Evolutionary conservation across 371 early-diverging fungal species (phyloP), one percentile per base, ranked within the genome.

Genomic region (Lichtheimia hyalospora): DNA sequence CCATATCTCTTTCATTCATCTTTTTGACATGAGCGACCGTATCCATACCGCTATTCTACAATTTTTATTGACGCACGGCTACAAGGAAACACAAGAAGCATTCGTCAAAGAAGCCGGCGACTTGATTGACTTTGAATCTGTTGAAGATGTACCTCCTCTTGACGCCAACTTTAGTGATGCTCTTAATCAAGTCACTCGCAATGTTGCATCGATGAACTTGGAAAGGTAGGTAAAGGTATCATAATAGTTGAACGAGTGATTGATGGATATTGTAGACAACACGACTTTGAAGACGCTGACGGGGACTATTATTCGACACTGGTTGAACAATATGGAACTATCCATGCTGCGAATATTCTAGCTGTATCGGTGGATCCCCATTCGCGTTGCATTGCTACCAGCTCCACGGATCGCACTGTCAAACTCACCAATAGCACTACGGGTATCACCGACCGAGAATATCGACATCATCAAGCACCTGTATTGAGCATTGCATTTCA

Each of bases 401-500:
- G 83, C 24, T 81, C 89, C 5, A 79, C 87, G 10, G 89, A 92
- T 66, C 83, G 86, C 53, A 77, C 84, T 1, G 82, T 90, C 15
- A 82, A 84, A 49, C 60, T 90, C 10, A 78, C 77, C 12, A 34
- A 34, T 10, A 69, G 74, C 42, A 63, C 73, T n/a, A 61, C 60
- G 2, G 73, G 71, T 2, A 63, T 73, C 27, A 52, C 72, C 12
- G 64, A 74, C 21, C 69, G 74, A 40, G 74, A 69, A 15, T 73
- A 81, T 13, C 72, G 72, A 6, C 84, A 84, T 46, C 88, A 86
- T 49, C 69, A 77, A 21, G 89, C 86, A 5, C 83, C 87, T 20
- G 77, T 84, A 1, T 78, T 93, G 13, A 81, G 83, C 42, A 75
- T 88, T 23, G 86, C 85, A 42, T 81, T 87, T 49, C 89, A 90